These are phyloP conservation scores for Sphaerulina musiva DNA, from an alignment of 2,329 filamentous ascomycete species.

Conservation along the genomic window DNA sequence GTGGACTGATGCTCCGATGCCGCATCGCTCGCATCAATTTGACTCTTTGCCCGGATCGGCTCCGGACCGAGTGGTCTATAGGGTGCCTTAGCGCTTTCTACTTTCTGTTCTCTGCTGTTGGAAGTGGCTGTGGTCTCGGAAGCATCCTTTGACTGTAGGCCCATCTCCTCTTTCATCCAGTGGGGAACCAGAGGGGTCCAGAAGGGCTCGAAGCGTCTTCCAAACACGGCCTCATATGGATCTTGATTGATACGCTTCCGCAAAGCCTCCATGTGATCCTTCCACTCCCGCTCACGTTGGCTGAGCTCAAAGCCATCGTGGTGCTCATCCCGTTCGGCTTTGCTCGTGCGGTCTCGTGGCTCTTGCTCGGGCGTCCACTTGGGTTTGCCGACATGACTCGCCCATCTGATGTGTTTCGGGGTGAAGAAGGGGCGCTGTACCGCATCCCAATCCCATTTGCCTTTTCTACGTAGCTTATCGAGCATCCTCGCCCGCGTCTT, in stretches of 20 bases:
- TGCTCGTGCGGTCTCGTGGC: constrained; percentile 12
- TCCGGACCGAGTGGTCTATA: constrained; percentile 11
- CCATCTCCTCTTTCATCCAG: constrained; percentile 30
- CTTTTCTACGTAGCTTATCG: constrained; percentile 27
- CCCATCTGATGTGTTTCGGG: constrained; percentile 28
- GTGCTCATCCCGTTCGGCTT: constrained; percentile 11
- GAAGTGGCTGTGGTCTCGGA: constrained; percentile 7
- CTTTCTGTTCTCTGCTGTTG: constrained; percentile 1
- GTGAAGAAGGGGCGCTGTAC: constrained; percentile 25
- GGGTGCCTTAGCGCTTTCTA: background rate
- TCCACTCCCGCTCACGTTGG: constrained; percentile 30
- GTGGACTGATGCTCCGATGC: background rate
- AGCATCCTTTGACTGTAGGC: constrained; percentile 17
- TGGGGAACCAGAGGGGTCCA: constrained; percentile 29
- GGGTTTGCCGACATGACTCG: constrained; percentile 25
- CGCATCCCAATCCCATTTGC: constrained; percentile 30
- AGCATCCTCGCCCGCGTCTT: constrained; percentile 31
- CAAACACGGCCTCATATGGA: constrained; percentile 41
- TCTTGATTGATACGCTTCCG: constrained; percentile 35
- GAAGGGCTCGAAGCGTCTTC: constrained; percentile 34
- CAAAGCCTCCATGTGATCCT: constrained; percentile 31
- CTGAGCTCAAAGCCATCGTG: constrained; percentile 27
- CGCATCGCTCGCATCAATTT: constrained; percentile 5
- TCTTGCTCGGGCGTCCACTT: constrained; percentile 18
- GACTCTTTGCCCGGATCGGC: constrained; percentile 5